Evolutionary conservation across 176 grass and related monocot species (phyloP), one percentile per base, ranked within the genome.

Genomic region (Eragrostis nindensis): DNA sequence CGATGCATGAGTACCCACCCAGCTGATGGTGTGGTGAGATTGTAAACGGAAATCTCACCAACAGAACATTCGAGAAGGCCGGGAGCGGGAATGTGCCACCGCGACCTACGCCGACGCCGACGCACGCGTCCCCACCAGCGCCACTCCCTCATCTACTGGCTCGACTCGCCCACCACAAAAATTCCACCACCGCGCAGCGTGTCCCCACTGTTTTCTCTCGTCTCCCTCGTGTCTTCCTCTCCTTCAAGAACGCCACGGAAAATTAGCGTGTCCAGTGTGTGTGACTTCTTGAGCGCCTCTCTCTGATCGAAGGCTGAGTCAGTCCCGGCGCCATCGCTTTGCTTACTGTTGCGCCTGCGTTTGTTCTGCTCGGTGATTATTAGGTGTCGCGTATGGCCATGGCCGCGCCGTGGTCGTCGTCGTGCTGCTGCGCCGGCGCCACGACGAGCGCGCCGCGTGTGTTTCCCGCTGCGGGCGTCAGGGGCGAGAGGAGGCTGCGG

Each of bases 391-490:
- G 43, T 36, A 7, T 70, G 71, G 21, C 86, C 69, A 84, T 88
- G 86, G 69, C 86, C 7, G 52, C 49, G 72, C 24, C 85, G 54
- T 76, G 44, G 72, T 60, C 73, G 53, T 52, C 32, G 32, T 36
- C 86, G 62, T 79, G 81, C 24, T 75, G 76, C 64, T 89, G 76
- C 82, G 3, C 76, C 76, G 17, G 25, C 3, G 12, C 75, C 59
- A 45, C 59, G 17, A 54, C 81, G 2, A 84, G 70, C 53, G 65
- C 87, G 8, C 76, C 62, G 12, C 76, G 36, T 6, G 46, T 82
- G 72, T 22, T 67, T 11, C 40, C 17, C 6, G 44, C 36, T 0
- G 5, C 70, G 18, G 6, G 52, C 15, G 43, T 41, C 44, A 26
- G 5, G 19, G 0, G 19, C 79, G 22, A 18, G 71, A 36, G n/a